Evolutionary conservation across 352 stramenopile genomes (phyloP), one percentile per base, ranked within the genome.

Genomic region (Phytophthora palmivora): DNA sequence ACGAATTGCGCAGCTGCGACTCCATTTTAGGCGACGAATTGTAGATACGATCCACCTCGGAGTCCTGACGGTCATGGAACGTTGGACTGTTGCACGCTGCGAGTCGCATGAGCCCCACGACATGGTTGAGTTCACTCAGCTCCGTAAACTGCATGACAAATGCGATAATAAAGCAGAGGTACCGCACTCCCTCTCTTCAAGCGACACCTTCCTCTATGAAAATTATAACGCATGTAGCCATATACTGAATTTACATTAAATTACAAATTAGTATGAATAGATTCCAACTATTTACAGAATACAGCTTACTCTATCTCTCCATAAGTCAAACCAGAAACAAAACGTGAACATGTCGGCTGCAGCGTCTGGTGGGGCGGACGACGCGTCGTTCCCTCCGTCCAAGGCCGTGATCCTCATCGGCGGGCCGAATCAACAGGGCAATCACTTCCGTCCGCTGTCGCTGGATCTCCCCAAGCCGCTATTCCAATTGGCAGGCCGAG

Each of bases 11-110:
- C 66, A 94, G 58, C 63, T 94, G 84, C 60, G 86, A 79, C 56
- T 94, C 87, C 76, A 94, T 91, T 58, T 96, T 96, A 15, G 88
- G 88, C 50, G 88, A 96, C 57, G 86, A 93, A 61, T 94, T 96
- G 74, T 91, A 96, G 63, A 96, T 94, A 44, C 86, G 86, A 48
- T 96, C 88, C 24, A 96, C 86, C 72, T 96, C 88, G 56, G 88
- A 96, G 79, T 96, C 88, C 64, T 94, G 86, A 0, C 88, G 88
- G 70, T 96, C 88, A 59, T 96, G 88, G 72, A 96, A 96, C 34
- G 84, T 93, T 14, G 88, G 88, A 66, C 88, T 96, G 60, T 88
- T 95, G 74, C 88, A 92, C 14, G 88, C 70, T 14, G 79, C 72
- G 18, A 94, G 67, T 33, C 88, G 82, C 85, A 94, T 89, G 59